Conservation (phyloP, 805 yeast species). For the Yarrowia divulgata region DNA sequence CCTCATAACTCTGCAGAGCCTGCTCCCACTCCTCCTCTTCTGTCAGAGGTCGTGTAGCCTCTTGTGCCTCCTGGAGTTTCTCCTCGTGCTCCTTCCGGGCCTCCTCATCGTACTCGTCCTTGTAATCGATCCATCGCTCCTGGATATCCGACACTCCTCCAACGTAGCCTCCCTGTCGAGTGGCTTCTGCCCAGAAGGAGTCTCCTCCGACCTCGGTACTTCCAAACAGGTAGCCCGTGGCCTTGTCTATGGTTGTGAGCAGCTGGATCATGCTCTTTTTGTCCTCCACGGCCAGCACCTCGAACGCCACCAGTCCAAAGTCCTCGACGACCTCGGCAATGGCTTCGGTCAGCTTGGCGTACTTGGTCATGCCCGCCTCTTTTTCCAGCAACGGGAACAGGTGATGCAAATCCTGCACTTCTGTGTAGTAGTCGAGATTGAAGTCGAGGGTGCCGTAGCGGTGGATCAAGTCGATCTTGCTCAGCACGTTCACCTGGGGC, state of each 20-base stretch:
- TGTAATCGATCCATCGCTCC: slow-evolving; percentile 93
- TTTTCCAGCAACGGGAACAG: slow-evolving; percentile 71
- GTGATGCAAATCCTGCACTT: slow-evolving; percentile 81
- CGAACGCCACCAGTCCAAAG: slow-evolving; percentile 84
- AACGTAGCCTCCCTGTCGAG: slow-evolving; percentile 68
- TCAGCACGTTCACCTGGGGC: slow-evolving; percentile 91
- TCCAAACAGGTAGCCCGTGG: slow-evolving; percentile 93
- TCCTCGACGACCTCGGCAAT: slow-evolving; percentile 87
- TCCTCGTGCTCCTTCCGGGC: slow-evolving; percentile 58
- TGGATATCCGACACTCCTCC: slow-evolving; percentile 74
- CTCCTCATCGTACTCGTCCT: slow-evolving; percentile 73
- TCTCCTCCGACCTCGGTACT: slow-evolving; percentile 96
- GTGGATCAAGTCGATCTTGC: slow-evolving; percentile 83
- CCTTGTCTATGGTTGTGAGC: slow-evolving; percentile 80
- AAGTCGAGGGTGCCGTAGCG: slow-evolving; percentile 82
- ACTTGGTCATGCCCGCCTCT: slow-evolving; percentile 72
- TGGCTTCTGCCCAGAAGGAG: slow-evolving; percentile 95
- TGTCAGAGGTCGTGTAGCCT: slow-evolving; percentile 41
- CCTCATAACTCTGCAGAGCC: slow-evolving; percentile 67
- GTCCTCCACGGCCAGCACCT: slow-evolving; percentile 89
- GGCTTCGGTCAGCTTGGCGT: slow-evolving; percentile 71
- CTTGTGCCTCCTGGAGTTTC: slow-evolving; percentile 51
- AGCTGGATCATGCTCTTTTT: slow-evolving; percentile 89
- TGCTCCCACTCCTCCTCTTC: slow-evolving; percentile 71
- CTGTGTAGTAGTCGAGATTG: slow-evolving; percentile 84